These are phyloP conservation scores for Penicillium sp. DNA, from an alignment of 2,329 filamentous ascomycete species.

Conservation along the genomic window DNA sequence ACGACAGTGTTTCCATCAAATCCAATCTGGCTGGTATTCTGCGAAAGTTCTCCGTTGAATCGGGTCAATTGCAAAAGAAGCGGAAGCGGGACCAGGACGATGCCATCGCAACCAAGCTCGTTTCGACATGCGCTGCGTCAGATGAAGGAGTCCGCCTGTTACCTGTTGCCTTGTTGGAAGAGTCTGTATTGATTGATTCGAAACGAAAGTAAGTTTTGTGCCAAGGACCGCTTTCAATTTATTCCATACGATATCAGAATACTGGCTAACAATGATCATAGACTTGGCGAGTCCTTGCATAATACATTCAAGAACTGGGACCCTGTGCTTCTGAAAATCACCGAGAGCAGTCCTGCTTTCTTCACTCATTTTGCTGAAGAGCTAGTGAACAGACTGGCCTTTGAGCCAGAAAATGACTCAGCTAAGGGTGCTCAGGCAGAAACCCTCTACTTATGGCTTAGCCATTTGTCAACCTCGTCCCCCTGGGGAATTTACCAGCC, in stretches of 20 bases:
- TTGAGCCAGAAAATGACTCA: conserved; percentile 19
- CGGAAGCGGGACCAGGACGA: conserved; percentile 29
- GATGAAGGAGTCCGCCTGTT: conserved; percentile 24
- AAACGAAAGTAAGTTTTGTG: conserved; percentile 32
- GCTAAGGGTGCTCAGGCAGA: conserved; percentile 42
- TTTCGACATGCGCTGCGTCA: conserved; percentile 32
- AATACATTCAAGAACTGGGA: conserved; percentile 41
- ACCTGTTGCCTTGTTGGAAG: conserved; percentile 33
- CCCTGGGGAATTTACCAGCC: conserved; percentile 40
- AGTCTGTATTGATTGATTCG: conserved; percentile 28
- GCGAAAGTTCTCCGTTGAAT: conserved; percentile 16
- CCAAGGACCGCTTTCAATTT: background rate
- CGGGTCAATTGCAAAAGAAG: conserved; percentile 33
- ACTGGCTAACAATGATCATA: conserved; percentile 12
- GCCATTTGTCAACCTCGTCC: conserved; percentile 49
- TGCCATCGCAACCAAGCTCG: conserved; percentile 28
- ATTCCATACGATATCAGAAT: background rate
- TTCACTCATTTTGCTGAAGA: conserved; percentile 42
- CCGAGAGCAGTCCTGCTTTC: conserved; percentile 39
- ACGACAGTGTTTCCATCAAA: conserved; percentile 21
- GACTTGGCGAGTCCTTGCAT: conserved; percentile 34
- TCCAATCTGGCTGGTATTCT: conserved; percentile 24
- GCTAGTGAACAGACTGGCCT: conserved; percentile 43
- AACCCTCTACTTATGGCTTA: conserved; percentile 54
- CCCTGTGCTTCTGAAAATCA: conserved; percentile 40